Percentiles rank a stretch among this genome's conserved stretches.
These are phyloP conservation scores for Epichloe sp. DNA, from an alignment of 2,329 filamentous ascomycete species.

Conservation along the genomic window DNA sequence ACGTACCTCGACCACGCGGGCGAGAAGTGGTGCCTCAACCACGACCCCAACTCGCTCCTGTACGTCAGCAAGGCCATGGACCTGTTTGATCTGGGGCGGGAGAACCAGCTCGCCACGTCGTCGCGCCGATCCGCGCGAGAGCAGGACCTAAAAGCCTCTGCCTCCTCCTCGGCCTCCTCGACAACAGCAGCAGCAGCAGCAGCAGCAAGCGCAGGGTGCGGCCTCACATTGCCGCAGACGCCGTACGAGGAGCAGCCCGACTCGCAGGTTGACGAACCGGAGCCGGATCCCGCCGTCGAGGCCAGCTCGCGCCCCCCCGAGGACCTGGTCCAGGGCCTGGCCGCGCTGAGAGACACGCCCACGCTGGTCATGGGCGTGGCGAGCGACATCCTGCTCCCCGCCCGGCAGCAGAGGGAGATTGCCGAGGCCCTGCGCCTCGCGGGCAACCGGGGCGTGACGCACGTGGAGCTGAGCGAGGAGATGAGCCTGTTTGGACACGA, in stretches of 20 bases:
- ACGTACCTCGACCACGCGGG: constrained; percentile 96
- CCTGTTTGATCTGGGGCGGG: constrained; percentile 75
- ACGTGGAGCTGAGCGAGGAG: constrained; percentile 88
- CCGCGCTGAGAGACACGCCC: constrained; percentile 59
- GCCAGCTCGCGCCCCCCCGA: constrained; percentile 44
- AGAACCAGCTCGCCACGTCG: constrained; percentile 51
- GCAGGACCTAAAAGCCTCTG: constrained; percentile 31
- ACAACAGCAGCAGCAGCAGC: constrained; percentile 9
- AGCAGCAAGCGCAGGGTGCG: constrained; percentile 28
- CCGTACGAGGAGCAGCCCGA: constrained; percentile 77
- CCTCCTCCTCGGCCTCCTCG: constrained; percentile 30
- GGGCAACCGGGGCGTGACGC: constrained; percentile 71
- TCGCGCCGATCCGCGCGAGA: constrained; percentile 49
- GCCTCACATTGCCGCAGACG: constrained; percentile 64
- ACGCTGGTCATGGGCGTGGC: constrained; percentile 86
- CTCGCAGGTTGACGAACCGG: constrained; percentile 22
- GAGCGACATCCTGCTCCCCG: constrained; percentile 91
- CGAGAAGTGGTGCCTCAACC: constrained; percentile 95
- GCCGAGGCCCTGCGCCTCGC: constrained; percentile 65
- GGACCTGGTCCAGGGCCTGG: constrained; percentile 68
- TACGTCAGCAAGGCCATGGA: constrained; percentile 99
- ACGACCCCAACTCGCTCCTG: constrained; percentile 87
- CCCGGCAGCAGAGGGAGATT: constrained; percentile 95
- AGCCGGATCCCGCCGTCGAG: constrained; percentile 8
- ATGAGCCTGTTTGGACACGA: constrained; percentile 93